A percentile compares a stretch with the other conserved stretches of the same genome.
Evolutionary conservation across 495 filamentous ascomycete species (phyloP).

Genomic region (Penicillium fimorum): DNA sequence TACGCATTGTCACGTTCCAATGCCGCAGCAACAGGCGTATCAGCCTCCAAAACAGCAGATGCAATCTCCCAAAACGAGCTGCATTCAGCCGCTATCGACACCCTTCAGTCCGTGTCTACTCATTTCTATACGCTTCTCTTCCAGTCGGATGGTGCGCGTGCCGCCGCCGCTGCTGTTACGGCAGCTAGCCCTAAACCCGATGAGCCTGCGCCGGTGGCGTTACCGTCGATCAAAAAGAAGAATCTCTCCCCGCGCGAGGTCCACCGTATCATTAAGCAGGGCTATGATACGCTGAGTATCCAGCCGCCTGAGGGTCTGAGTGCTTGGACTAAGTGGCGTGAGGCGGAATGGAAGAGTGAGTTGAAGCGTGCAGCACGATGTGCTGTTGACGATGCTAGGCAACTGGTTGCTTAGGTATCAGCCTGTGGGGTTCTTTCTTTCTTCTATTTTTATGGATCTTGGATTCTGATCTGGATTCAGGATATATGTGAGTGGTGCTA

Average conservation of each 20-base stretch:
- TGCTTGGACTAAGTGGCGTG: conserved; percentile 69
- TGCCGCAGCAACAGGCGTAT: background rate
- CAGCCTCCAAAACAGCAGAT: conserved; percentile 15
- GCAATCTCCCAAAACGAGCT: conserved; percentile 22
- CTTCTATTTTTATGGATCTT: background rate
- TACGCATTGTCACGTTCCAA: conserved; percentile 45
- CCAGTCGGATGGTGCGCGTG: conserved; percentile 48
- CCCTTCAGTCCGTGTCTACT: conserved; percentile 75
- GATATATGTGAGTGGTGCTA: background rate
- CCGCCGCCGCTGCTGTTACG: conserved; percentile 2
- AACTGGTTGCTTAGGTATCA: conserved; percentile 33
- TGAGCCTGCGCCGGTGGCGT: conserved; percentile 25
- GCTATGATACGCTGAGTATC: conserved; percentile 90
- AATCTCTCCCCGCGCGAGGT: conserved; percentile 81
- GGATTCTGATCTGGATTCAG: background rate
- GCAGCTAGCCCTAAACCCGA: conserved; percentile 25
- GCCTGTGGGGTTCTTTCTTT: background rate
- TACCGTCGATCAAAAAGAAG: conserved; percentile 47
- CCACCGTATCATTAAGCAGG: conserved; percentile 87
- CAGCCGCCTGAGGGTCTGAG: conserved; percentile 80
- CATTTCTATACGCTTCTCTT: conserved; percentile 86
- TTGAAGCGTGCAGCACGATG: conserved; percentile 83
- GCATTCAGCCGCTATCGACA: conserved; percentile 64
- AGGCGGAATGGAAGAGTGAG: conserved; percentile 63
- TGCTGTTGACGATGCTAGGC: conserved; percentile 57